Conservation (phyloP, 768 basidiomycete species). For the Tulasnella sp. region DNA sequence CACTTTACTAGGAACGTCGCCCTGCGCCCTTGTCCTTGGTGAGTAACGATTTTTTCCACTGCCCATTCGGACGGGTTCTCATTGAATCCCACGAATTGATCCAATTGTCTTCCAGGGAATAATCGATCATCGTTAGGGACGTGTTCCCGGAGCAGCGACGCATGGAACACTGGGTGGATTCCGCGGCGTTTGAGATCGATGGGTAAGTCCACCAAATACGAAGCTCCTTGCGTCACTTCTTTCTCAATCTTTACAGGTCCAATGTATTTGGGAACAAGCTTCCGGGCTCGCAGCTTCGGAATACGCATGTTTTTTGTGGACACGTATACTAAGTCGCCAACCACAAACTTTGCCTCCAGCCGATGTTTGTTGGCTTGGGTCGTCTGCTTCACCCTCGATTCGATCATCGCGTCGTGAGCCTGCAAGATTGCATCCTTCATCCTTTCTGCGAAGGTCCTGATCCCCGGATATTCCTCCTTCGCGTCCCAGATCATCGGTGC, state of each 20-base stretch:
- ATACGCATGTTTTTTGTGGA: slow-evolving; percentile 30
- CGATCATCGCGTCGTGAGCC: slow-evolving; percentile 15
- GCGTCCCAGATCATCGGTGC: slow-evolving; percentile 7
- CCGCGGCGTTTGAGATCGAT: background rate
- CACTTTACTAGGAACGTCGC: background rate
- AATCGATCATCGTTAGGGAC: background rate
- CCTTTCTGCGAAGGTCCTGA: slow-evolving; percentile 1
- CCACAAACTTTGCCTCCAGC: background rate
- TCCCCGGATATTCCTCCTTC: slow-evolving; percentile 13
- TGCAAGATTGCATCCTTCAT: background rate
- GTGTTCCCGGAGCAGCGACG: background rate
- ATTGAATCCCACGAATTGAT: background rate
- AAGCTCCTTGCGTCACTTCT: background rate
- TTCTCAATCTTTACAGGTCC: slow-evolving; percentile 29
- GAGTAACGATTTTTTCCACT: background rate
- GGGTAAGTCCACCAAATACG: slow-evolving; percentile 2
- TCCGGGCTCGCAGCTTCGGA: slow-evolving; percentile 27
- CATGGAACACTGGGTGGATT: slow-evolving; percentile 8
- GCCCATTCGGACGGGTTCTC: background rate
- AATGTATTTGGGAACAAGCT: slow-evolving; percentile 30
- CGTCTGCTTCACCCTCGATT: slow-evolving; percentile 6
- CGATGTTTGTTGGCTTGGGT: slow-evolving; percentile 10
- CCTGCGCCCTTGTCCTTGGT: background rate
- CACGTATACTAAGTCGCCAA: slow-evolving; percentile 19
- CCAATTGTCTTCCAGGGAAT: background rate